Conservation (phyloP, 768 basidiomycete genomes). For the Mycena rebaudengoi region DNA sequence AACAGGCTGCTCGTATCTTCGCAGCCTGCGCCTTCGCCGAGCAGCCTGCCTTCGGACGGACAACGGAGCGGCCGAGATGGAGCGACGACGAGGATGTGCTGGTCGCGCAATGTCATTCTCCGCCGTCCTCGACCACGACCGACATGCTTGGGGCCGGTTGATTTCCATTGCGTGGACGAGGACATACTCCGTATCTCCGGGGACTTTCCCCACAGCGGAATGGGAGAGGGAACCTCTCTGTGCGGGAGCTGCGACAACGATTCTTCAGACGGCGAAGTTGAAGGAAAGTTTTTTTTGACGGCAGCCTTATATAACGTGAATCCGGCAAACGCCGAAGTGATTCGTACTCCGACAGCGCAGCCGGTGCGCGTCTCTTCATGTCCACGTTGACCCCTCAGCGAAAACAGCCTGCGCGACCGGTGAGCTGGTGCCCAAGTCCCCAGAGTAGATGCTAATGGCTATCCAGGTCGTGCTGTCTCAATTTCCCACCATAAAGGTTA, state of each 20-base stretch:
- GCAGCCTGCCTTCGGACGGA: slow-evolving; percentile 43
- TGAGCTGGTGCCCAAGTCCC: neutral
- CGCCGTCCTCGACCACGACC: slow-evolving; percentile 64
- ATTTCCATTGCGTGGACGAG: slow-evolving; percentile 70
- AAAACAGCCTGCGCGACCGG: slow-evolving; percentile 2
- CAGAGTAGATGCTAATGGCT: neutral
- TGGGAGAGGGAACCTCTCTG: slow-evolving; percentile 61
- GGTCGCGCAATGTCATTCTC: slow-evolving; percentile 52
- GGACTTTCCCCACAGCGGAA: slow-evolving; percentile 92
- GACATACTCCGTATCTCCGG: slow-evolving; percentile 84
- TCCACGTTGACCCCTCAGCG: too few relatives aligned
- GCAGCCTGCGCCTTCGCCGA: slow-evolving; percentile 59
- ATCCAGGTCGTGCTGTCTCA: slow-evolving; percentile 29
- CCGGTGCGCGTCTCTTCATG: too few relatives aligned
- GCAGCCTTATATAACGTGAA: neutral
- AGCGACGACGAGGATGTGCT: slow-evolving; percentile 41
- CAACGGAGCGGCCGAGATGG: slow-evolving; percentile 69
- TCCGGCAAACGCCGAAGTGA: too few relatives aligned
- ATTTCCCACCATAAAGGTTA: slow-evolving; percentile 63
- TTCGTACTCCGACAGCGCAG: too few relatives aligned
- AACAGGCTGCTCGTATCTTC: slow-evolving; percentile 79
- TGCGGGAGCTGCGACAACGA: slow-evolving; percentile 87
- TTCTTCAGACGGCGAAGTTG: slow-evolving; percentile 73
- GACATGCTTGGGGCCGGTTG: slow-evolving; percentile 78
- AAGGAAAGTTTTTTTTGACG: slow-evolving; percentile 25